Evolutionary conservation across 2,329 filamentous ascomycete genomes (phyloP), one percentile per base, ranked within the genome.

Genomic region (Helotiales sp.): DNA sequence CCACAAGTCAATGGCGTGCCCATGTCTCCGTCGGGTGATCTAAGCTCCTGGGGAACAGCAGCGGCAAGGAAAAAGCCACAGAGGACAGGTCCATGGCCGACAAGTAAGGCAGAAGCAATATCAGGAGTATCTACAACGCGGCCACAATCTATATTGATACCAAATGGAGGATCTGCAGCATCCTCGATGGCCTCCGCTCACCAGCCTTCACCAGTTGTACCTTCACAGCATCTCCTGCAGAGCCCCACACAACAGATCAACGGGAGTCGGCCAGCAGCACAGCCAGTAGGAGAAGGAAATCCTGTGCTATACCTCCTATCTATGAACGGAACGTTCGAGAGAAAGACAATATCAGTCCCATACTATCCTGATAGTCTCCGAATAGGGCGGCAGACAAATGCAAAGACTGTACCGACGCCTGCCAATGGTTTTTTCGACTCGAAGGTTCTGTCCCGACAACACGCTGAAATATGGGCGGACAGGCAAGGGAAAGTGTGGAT

Each of bases 371-470:
- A 98, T n/a, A 89, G 90, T 38, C 80, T 99, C 50, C 87, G 92
- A 62, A 96, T 99, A 70, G 95, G 95, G 44, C 89, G 95, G 48
- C 95, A 99, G 75, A 99, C 95, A 19, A 99, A 99, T 74, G 90
- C 91, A 64, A 98, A 96, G 75, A 98, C 95, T 0, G 84, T 96
- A 12, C 95, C 95, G 0, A 96, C 93, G 0, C 87, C 91, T 0
- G 77, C 87, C 60, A 99, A 99, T 75, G 95, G 95, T 33, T 99
- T 90, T 74, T 99, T 99, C 70, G 95, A 99, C 73, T 98, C 93
- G 52, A 99, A 99, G 75, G 95, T 99, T 25, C 82, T 99, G 24
- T 98, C 95, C 36, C 84, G 95, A 67, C 92, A 97, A 72, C 95
- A 99, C 73, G 95, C 95, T 33, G 95, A 99, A 73, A 89, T 99